Percentiles rank a stretch among this genome's conserved stretches.
phyloP scores from a whole-genome alignment of 2,329 filamentous ascomycete genomes.

The Penicillium brasilianum region DNA sequence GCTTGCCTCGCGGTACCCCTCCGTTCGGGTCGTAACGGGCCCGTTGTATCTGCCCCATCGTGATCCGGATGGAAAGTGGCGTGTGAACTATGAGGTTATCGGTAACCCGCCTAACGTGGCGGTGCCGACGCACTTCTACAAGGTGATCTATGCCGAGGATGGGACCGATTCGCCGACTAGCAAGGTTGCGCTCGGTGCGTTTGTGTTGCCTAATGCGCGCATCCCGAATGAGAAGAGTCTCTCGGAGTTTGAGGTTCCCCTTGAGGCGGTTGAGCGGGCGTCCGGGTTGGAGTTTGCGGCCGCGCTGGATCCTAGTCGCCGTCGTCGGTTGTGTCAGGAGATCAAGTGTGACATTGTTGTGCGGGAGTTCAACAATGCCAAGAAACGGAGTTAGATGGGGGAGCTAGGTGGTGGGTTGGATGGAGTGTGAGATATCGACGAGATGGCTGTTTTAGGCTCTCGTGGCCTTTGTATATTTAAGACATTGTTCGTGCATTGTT shows the following conservation, averaged over 20 bases:
- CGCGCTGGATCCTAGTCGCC: constrained; percentile 73
- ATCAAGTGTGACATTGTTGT: constrained; percentile 82
- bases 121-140: constrained; percentile 98
- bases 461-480: constrained; percentile 32
- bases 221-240: constrained; percentile 89
- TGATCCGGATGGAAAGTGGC: constrained; percentile 92
- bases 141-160: constrained; percentile 96
- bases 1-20: constrained; percentile 79
- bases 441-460: constrained; percentile 1
- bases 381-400: constrained; percentile 47
- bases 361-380: constrained; percentile 72
- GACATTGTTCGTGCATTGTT: constrained; percentile 30
- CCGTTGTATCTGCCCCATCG: constrained; percentile 89
- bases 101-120: constrained; percentile 91
- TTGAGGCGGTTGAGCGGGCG: constrained; percentile 90
- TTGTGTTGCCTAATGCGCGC: constrained; percentile 88
- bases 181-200: constrained; percentile 87
- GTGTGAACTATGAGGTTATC: constrained; percentile 93
- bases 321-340: constrained; percentile 83
- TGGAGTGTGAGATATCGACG: not conserved
- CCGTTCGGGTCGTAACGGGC: constrained; percentile 88
- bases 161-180: constrained; percentile 63
- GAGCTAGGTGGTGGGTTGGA: not conserved
- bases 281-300: constrained; percentile 89
- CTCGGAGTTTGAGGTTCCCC: constrained; percentile 88